Percentiles rank a stretch among this genome's conserved stretches.
phyloP scores from a whole-genome alignment of 1,284 basidiomycete genomes.

The Ceratobasidium theobromae region DNA sequence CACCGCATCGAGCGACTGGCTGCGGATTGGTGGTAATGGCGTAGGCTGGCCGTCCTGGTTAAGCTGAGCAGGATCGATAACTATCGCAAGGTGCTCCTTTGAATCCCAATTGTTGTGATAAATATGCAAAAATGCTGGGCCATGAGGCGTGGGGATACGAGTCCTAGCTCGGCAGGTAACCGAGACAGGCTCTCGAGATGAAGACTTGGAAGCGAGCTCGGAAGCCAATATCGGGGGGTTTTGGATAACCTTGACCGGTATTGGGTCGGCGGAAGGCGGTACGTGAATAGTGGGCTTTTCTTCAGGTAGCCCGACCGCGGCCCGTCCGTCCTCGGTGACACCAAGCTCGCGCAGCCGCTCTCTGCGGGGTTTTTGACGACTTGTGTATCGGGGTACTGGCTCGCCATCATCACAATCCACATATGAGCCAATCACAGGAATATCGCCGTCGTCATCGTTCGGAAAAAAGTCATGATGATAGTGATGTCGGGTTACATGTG shows the following conservation, averaged over 20 bases:
- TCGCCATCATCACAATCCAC: conserved; percentile 15
- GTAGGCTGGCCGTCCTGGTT: conserved; percentile 50
- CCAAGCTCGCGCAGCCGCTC: conserved; percentile 49
- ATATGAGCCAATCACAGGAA: conserved; percentile 27
- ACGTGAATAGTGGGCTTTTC: conserved; percentile 8
- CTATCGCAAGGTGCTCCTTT: conserved; percentile 98
- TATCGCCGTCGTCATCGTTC: conserved; percentile 40
- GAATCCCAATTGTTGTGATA: conserved; percentile 88
- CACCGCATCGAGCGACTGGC: conserved; percentile 76
- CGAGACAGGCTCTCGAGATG: conserved; percentile 46
- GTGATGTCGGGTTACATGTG: conserved; percentile 74
- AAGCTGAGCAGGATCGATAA: conserved; percentile 86
- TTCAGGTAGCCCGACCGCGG: conserved; percentile 9
- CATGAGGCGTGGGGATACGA: conserved; percentile 94
- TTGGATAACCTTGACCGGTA: conserved; percentile 9
- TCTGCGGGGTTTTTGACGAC: conserved; percentile 68
- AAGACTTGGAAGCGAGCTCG: conserved; percentile 17
- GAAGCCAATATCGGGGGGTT: conserved; percentile 7
- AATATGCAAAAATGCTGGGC: conserved; percentile 89
- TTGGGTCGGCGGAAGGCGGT: conserved; percentile 16
- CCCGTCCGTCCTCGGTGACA: conserved; percentile 19
- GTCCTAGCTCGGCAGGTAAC: conserved; percentile 96
- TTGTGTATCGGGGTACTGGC: conserved; percentile 53
- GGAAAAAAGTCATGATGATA: conserved; percentile 72
- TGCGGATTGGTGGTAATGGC: conserved; percentile 62